Base-by-base conservation (phyloP, 2,329 filamentous ascomycete species). In the Penicillium polonicum region DNA sequence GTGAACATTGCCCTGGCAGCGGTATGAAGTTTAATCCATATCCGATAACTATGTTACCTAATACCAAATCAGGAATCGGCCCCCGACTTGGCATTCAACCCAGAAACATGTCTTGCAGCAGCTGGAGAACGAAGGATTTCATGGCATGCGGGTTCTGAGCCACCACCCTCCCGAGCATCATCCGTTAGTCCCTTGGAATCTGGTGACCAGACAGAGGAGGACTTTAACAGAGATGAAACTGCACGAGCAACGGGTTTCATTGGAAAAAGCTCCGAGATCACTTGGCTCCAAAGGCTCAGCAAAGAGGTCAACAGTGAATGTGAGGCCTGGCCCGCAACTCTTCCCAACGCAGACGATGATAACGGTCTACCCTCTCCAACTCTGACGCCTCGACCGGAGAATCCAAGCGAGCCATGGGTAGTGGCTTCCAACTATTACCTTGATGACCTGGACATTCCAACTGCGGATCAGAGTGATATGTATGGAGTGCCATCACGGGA, bases 221-320 rank as follows among this genome's bases (percentile, higher is more conserved):
- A 79, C 51, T 78, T 76, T 58, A 75, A 76, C 38, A 68, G 68
- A 54, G 72, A 75, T 39, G 72, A 75, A 36, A 62, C 65, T 17
- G 68, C 74, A n/a, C 69, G 73, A 36, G 70, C 72, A 9, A 78
- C 74, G 5, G 75, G 77, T 0, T 79, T 74, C 54, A 75, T 78
- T 61, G 78, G 78, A 9, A 76, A 74, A 57, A 77, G 75, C 56
- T 79, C 77, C 0, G 77, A 79, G 45, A 72, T 78, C n/a, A 72
- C 68, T 35, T 80, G 78, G 78, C 65, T 79, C 9, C 76, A 79
- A 43, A 72, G 66, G 21, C 61, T 79, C 10, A 68, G 63, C 36
- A 71, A 72, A 56, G 68, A 74, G 59, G 69, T 74, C 48, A 66
- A 66, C 36, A 60, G 52, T 35, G 66, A 70, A 49, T 62, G 52